phyloP scores from a whole-genome alignment of 2,329 filamentous ascomycete species.

The Simplicillium sp. region DNA sequence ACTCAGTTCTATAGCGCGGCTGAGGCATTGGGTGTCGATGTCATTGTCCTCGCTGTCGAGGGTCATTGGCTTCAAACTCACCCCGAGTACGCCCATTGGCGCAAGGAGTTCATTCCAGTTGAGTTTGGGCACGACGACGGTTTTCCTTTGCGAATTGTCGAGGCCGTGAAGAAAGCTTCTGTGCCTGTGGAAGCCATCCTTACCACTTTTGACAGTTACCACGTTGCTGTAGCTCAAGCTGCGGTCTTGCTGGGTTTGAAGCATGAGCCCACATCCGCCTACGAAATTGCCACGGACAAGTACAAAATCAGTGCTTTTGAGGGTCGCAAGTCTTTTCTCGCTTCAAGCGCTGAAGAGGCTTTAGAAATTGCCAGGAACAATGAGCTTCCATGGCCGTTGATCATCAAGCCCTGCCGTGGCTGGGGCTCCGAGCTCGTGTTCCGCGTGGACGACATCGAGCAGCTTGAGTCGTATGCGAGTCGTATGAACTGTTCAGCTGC shows the following conservation, averaged over 20 bases:
- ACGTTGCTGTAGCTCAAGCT: conserved; percentile 2
- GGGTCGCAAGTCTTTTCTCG: conserved; percentile 4
- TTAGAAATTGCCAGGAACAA: conserved; percentile 3
- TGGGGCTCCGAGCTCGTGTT: neutral
- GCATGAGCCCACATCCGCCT: conserved; percentile 1
- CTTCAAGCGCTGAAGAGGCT: conserved; percentile 5
- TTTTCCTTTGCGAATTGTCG: neutral
- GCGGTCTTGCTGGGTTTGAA: conserved; percentile 4
- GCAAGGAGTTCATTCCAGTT: neutral
- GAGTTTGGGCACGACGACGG: neutral
- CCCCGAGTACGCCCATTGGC: neutral
- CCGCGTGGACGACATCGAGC: neutral
- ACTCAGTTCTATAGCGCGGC: neutral
- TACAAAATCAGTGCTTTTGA: conserved; percentile 5
- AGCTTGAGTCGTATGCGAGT: neutral
- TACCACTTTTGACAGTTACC: conserved; percentile 2
- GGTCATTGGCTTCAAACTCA: neutral
- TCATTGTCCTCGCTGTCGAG: neutral
- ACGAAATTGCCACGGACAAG: conserved; percentile 6
- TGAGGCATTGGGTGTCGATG: neutral
- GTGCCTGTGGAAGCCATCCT: neutral
- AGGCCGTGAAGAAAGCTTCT: neutral
- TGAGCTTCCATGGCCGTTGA: neutral
- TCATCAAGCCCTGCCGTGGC: conserved; percentile 2
- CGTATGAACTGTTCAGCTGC: neutral